Evolutionary conservation across 495 filamentous ascomycete species (phyloP).

Genomic region (Talaromyces nanjingensis): DNA sequence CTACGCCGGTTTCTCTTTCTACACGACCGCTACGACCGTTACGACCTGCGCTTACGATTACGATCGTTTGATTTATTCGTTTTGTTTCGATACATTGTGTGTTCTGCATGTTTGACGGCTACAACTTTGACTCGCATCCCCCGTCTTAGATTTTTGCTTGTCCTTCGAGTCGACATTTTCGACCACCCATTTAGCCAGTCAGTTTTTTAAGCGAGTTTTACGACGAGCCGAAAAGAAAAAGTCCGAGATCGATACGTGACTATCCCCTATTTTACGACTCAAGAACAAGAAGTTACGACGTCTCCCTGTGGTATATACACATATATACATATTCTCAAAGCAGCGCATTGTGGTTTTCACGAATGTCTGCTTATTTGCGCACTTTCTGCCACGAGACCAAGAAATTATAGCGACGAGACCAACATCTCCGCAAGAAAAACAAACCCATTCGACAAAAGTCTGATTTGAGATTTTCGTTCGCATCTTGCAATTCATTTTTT

Average conservation of each 20-base stretch:
- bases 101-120: not conserved
- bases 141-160: not conserved
- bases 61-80: constrained; percentile 5
- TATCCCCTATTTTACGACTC: not conserved
- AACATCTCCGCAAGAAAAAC: constrained; percentile 3
- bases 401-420: constrained; percentile 16
- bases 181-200: not conserved
- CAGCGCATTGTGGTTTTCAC: constrained; percentile 7
- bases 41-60: constrained; percentile 11
- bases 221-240: not conserved
- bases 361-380: constrained; percentile 16
- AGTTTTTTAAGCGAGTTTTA: not conserved
- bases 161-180: not conserved
- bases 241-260: not conserved
- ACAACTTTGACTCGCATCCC: not conserved
- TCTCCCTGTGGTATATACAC: not conserved
- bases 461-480: constrained; percentile 4
- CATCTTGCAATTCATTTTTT: constrained; percentile 17
- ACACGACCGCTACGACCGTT: constrained; percentile 15
- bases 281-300: not conserved
- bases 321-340: constrained; percentile 5
- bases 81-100: not conserved
- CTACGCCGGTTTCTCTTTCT: constrained; percentile 11
- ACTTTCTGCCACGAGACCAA: constrained; percentile 14
- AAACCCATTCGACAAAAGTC: constrained; percentile 16